These are phyloP conservation scores for Pontederia crassipes DNA, from an alignment of 176 grass and related monocot genomes.

Conservation along the genomic window DNA sequence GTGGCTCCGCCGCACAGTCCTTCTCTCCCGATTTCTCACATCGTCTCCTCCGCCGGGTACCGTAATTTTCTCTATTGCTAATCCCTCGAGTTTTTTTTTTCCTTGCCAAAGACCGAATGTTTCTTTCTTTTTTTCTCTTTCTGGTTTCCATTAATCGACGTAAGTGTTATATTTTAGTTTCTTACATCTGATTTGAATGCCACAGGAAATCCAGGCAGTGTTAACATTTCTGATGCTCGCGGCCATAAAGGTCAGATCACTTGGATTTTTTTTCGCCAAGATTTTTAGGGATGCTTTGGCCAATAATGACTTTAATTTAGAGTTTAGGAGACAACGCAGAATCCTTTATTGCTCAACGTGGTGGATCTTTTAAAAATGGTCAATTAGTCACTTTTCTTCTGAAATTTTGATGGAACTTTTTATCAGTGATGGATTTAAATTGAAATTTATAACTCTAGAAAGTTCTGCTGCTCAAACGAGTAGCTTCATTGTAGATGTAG, in stretches of 20 bases:
- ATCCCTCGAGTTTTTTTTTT: too few species aligned
- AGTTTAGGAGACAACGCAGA: background rate
- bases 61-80: background rate
- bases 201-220: conserved; percentile 81
- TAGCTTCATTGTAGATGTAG: too few species aligned
- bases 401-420: too few species aligned
- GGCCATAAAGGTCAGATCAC: conserved; percentile 54
- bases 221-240: conserved; percentile 62
- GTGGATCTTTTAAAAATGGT: too few species aligned
- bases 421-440: too few species aligned
- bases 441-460: too few species aligned
- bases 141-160: background rate
- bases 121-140: background rate
- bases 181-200: background rate
- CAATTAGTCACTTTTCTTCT: too few species aligned
- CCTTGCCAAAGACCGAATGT: background rate
- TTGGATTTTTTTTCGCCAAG: background rate
- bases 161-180: background rate
- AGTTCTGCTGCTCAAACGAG: too few species aligned
- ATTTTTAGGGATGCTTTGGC: background rate
- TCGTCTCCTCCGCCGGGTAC: conserved; percentile 56
- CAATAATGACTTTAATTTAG: background rate
- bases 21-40: conserved; percentile 35
- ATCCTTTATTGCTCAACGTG: background rate
- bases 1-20: conserved; percentile 23